Conservation (phyloP, 495 filamentous ascomycete genomes). For the Tuber indicum region DNA sequence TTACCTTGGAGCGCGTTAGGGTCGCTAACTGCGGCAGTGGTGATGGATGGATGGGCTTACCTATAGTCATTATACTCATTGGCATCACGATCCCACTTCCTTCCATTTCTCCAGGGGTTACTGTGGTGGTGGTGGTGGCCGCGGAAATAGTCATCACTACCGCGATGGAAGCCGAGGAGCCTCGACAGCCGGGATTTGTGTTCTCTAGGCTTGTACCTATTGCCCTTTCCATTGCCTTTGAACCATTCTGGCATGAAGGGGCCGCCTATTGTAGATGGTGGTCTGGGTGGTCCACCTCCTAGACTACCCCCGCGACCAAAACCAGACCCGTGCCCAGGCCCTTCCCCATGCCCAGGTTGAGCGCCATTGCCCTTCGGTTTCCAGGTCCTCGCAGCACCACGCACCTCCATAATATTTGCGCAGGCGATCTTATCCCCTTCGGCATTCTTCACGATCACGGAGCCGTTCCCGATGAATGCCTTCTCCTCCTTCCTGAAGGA, state of each 20-base stretch:
- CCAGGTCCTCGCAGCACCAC: background rate
- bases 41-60: background rate
- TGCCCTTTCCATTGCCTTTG: background rate
- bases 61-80: background rate
- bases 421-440: constrained; percentile 65
- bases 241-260: background rate
- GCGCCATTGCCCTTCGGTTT: background rate
- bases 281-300: background rate
- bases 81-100: background rate
- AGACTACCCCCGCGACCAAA: background rate
- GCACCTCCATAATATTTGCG: constrained; percentile 52
- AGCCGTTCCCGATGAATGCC: constrained; percentile 69
- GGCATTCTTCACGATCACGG: constrained; percentile 51
- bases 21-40: background rate
- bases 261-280: background rate
- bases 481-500: constrained; percentile 51
- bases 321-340: background rate
- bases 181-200: background rate
- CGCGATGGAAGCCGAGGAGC: background rate
- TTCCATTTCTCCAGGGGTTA: background rate
- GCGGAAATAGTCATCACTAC: background rate
- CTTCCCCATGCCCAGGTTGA: background rate
- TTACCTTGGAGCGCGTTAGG: background rate
- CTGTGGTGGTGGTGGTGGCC: background rate
- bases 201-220: background rate